These are phyloP conservation scores for Nothophoma quercina DNA, from an alignment of 2,329 filamentous ascomycete genomes.

Conservation along the genomic window DNA sequence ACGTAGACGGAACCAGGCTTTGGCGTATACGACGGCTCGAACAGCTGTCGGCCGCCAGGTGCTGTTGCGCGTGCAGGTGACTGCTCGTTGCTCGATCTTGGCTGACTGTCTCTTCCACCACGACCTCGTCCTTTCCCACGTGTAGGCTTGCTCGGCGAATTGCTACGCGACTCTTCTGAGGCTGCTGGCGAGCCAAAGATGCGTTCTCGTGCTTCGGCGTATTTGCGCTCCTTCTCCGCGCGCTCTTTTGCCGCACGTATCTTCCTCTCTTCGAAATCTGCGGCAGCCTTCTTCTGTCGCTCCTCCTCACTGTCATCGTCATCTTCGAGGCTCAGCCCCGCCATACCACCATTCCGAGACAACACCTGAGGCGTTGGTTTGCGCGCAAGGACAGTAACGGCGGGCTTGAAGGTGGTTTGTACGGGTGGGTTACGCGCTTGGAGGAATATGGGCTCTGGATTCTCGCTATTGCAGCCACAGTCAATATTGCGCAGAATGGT, in stretches of 20 bases:
- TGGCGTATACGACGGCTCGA: slow-evolving; percentile 75
- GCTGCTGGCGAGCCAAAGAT: slow-evolving; percentile 73
- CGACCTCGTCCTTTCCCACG: slow-evolving; percentile 49
- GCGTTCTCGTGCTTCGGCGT: slow-evolving; percentile 86
- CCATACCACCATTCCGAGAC: slow-evolving; percentile 63
- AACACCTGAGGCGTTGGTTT: slow-evolving; percentile 73
- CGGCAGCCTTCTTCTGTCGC: slow-evolving; percentile 65
- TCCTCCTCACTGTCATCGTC: slow-evolving; percentile 72
- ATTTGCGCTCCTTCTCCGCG: slow-evolving; percentile 89
- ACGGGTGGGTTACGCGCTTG: slow-evolving; percentile 71
- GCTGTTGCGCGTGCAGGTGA: slow-evolving; percentile 40
- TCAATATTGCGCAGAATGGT: slow-evolving; percentile 23
- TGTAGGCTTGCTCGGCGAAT: slow-evolving; percentile 42
- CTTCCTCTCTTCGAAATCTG: slow-evolving; percentile 78
- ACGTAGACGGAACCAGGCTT: slow-evolving; percentile 65
- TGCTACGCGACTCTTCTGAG: slow-evolving; percentile 45
- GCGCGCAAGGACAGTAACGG: slow-evolving; percentile 84
- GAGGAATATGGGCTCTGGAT: slow-evolving; percentile 77
- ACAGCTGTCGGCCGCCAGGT: slow-evolving; percentile 67
- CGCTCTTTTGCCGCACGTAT: slow-evolving; percentile 78
- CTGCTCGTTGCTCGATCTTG: slow-evolving; percentile 48
- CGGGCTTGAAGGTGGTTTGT: slow-evolving; percentile 77
- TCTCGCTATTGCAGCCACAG: slow-evolving; percentile 63
- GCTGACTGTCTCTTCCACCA: slow-evolving; percentile 48
- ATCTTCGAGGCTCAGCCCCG: slow-evolving; percentile 55